Base-by-base conservation (phyloP, 805 yeast genomes). In the Metschnikowia santaceciliae region DNA sequence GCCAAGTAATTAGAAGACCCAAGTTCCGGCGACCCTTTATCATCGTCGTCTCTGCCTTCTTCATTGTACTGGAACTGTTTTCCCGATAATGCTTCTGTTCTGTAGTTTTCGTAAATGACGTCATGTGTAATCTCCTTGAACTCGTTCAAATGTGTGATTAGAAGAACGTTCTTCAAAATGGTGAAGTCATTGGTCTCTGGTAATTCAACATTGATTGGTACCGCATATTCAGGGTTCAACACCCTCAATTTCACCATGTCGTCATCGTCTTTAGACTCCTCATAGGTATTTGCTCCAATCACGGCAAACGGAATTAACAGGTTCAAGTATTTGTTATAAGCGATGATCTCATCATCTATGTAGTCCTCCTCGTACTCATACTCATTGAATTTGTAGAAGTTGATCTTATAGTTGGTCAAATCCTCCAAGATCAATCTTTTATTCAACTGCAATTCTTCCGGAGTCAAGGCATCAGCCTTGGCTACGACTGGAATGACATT, bases 81-180 rank as follows among this genome's bases (percentile, higher is more conserved):
- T 32, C 87, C 84, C 30, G 89, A 82, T 55, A 88, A 77, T 15
- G 91, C 90, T 62, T 84, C 90, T 8, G 96, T 88, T 77, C 97
- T 84, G 70, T 90, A 90, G 64, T 83, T 84, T 68, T 90, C 97
- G 68, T 90, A 90, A 56, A 90, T 73, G 38, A 84, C 79, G 65
- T 90, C 96, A 66, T 88, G 95, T 6, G 97, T 90, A 62, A 81
- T 78, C 61, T 90, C 97, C 70, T 89, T 89, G 68, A 90, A 82
- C 64, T 90, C 97, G 65, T 84, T 84, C 68, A 90, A 78, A 70
- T 90, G 96, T 15, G 94, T 83, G 61, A 88, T 86, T 62, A 90
- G 78, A 53, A 90, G 72, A 3, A 90, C 81, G 62, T 88, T 89
- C 66, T 90, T 83, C 67, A 90, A 76, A 39, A 87, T 79, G 41